These are phyloP conservation scores for Aspergillus biplanus DNA, from an alignment of 495 filamentous ascomycete species.

Conservation along the genomic window DNA sequence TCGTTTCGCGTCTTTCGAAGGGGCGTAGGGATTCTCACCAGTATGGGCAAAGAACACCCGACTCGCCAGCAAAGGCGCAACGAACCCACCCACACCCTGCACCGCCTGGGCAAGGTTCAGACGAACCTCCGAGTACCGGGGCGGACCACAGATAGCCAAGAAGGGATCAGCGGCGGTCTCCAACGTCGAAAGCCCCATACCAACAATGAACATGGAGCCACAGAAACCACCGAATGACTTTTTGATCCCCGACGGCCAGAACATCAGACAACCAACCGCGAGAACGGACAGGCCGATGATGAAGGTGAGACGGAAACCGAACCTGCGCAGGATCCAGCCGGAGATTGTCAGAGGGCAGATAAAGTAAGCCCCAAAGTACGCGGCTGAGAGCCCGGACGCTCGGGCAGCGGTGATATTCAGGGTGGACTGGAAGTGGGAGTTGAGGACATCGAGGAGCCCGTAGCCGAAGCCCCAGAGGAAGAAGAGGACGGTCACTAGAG, in stretches of 20 bases:
- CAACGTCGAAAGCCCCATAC: slow-evolving; percentile 68
- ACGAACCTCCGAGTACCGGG: slow-evolving; percentile 68
- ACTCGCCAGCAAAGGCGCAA: slow-evolving; percentile 68
- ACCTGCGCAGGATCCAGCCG: slow-evolving; percentile 67
- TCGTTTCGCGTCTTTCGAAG: too few species aligned
- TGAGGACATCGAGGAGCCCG: slow-evolving; percentile 58
- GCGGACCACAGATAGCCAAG: slow-evolving; percentile 69
- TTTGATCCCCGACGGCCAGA: slow-evolving; percentile 61
- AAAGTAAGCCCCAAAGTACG: slow-evolving; percentile 64
- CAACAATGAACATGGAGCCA: slow-evolving; percentile 70
- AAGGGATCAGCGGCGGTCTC: slow-evolving; percentile 78
- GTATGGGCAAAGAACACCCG: slow-evolving; percentile 68
- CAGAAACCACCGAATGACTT: slow-evolving; percentile 73
- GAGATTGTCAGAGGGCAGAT: slow-evolving; percentile 67
- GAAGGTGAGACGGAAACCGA: slow-evolving; percentile 65
- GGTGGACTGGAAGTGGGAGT: slow-evolving; percentile 55
- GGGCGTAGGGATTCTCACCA: slow-evolving; percentile 22
- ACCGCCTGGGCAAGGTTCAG: slow-evolving; percentile 70
- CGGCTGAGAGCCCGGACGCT: slow-evolving; percentile 51
- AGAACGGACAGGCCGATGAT: slow-evolving; percentile 57
- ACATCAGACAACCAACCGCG: slow-evolving; percentile 64
- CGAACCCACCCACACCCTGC: slow-evolving; percentile 62
- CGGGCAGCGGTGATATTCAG: slow-evolving; percentile 48
- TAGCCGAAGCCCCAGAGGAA: slow-evolving; percentile 53
- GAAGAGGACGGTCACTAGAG: slow-evolving; percentile 42